Base-by-base conservation (phyloP, 2,329 filamentous ascomycete species). In the Fusarium nisikadoi region DNA sequence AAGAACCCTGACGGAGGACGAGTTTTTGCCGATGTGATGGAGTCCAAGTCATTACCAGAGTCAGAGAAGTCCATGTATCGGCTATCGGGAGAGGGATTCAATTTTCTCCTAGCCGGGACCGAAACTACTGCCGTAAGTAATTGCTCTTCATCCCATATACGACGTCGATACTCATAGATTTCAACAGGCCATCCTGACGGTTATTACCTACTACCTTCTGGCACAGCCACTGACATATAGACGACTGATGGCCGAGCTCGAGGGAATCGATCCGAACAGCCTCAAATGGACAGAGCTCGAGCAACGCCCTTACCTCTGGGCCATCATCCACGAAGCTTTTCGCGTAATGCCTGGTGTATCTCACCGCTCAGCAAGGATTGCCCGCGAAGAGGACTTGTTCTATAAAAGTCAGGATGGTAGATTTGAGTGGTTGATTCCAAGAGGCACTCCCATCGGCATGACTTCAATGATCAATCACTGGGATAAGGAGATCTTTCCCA, bases 271-370 rank as follows among this genome's bases (percentile, higher is more conserved):
- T 33, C 76, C 77, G 2, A 62, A 73, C 4, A 70, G 79, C 5
- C 75, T 78, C 6, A 62, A 70, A 2, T 81, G 77, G 79, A 77
- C 70, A 1, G 65, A 70, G 2, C 78, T 84, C 2, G 82, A 84
- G 63, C 74, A 76, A 47, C 75, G 80, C 1, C 80, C 82, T 0
- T 84, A 83, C 50, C 72, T 84, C 1, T 73, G 77, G 38, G 81
- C 80, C 6, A 79, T 83, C 6, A 75, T 84, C 16, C 78, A 81
- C 27, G 83, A 84, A 53, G 76, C 79, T 2, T 59, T 84, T 9
- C 80, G 83, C 2, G 61, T 81, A 55, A 77, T 77, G 72, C 77
- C 76, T 4, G 80, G 79, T 12, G 77, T 81, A 11, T 75, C 76
- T 5, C 71, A 72, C 25, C 70, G 76, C 1, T 77, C 75, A 9